Base-by-base conservation (phyloP, 345 rosid species). In the Carallia brachiata region DNA sequence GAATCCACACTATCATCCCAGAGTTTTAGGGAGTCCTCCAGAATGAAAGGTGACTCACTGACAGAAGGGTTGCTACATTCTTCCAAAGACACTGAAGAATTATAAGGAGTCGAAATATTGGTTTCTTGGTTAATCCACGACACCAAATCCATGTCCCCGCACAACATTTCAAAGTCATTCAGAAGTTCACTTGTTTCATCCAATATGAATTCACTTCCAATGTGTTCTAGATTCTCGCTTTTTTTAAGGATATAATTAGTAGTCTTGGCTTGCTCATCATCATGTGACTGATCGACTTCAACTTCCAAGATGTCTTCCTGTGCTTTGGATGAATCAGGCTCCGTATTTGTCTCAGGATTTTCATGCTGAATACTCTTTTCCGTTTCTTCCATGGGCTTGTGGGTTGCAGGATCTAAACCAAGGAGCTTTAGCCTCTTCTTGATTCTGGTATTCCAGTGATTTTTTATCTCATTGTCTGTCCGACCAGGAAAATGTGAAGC, bases 401-500 rank as follows among this genome's bases (percentile, higher is more conserved):
- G 96, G 17, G 82, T 86, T 37, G 72, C 68, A 7, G 95, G 95
- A 77, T 88, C 88, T 50, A 88, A 23, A 1, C 92, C 98, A 31
- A 82, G 86, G n/a, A 68, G 79, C 84, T 79, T 89, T 44, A 93
- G 72, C 66, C 79, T 88, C 90, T 88, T 93, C 84, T 90, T 93
- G 79, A 93, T 93, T 70, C 86, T 73, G 2, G 97, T 90, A 53
- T 90, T 93, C 98, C 98, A 93, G 30, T 93, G 98, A 68, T 93
- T 93, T 76, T 93, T 93, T 62, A 93, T 90, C 73, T 93, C 98
- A 39, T 93, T 93, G 70, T 93, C 98, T 4, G 98, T 90, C 12
- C 98, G 88, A 16, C 98, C 98, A 0, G 96, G 88, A 76, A 93
- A 85, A 83, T 89, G 90, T 9, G 97, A 77, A 47, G 98, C 98